A percentile compares a stretch with the other conserved stretches of the same genome.
Conservation (phyloP, 2,329 filamentous ascomycete species). For the Hypoxylon sp. region DNA sequence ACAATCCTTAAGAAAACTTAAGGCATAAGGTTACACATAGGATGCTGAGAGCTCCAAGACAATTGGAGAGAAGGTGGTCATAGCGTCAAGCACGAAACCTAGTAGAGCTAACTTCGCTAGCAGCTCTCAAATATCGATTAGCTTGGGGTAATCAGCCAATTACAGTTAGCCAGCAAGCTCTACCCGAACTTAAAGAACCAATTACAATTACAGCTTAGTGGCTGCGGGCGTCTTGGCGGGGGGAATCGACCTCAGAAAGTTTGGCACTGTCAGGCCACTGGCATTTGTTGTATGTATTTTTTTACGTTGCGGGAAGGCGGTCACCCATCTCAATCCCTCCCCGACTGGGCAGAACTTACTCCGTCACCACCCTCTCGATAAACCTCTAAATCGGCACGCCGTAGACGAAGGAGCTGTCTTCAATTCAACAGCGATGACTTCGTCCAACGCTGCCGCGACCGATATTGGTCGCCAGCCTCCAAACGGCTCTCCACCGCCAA, state of each 20-base stretch:
- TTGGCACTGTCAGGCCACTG: conserved; percentile 38
- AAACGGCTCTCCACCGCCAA: conserved; percentile 35
- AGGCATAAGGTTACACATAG: too few relatives aligned
- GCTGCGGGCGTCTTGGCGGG: conserved; percentile 29
- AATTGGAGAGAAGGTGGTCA: conserved; percentile 15
- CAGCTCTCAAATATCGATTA: conserved; percentile 22
- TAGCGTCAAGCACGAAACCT: conserved; percentile 27
- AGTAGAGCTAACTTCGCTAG: conserved; percentile 10
- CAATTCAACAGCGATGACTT: conserved; percentile 71
- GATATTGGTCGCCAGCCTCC: conserved; percentile 42
- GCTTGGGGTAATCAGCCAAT: conserved; percentile 27
- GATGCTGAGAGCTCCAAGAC: neutral
- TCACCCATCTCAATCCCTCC: conserved; percentile 45
- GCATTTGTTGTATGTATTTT: conserved; percentile 40
- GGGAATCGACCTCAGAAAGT: conserved; percentile 19
- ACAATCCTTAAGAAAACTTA: too few relatives aligned
- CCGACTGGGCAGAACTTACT: conserved; percentile 43
- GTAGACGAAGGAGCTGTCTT: conserved; percentile 70
- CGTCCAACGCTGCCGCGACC: conserved; percentile 65
- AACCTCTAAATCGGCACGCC: conserved; percentile 43
- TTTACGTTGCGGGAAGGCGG: conserved; percentile 40
- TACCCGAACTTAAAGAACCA: conserved; percentile 19
- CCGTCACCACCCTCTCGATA: conserved; percentile 27
- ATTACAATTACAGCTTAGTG: conserved; percentile 29
- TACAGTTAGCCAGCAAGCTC: conserved; percentile 32